phyloP scores from a whole-genome alignment of 2,329 filamentous ascomycete species.

The Purpureocillium takamizusanense region DNA sequence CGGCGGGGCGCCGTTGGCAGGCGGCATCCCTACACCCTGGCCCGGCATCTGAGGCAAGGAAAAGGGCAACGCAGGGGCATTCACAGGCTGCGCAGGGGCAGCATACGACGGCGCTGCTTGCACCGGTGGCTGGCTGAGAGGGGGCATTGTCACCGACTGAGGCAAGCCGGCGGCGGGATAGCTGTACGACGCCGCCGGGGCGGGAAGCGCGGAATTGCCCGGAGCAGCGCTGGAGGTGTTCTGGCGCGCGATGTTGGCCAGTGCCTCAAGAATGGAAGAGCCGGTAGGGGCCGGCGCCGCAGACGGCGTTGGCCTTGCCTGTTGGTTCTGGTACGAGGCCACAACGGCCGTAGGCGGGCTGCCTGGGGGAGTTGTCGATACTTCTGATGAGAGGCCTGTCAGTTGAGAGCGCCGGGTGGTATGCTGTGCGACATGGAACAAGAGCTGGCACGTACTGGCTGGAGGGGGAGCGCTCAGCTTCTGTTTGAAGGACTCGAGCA shows the following conservation, averaged over 20 bases:
- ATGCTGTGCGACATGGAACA: not conserved
- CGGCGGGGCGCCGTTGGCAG: constrained; percentile 11
- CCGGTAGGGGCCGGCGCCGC: constrained; percentile 34
- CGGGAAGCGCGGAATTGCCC: constrained; percentile 24
- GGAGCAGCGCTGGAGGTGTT: constrained; percentile 43
- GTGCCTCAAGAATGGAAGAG: constrained; percentile 63
- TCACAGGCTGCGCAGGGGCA: constrained; percentile 49
- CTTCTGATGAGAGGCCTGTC: constrained; percentile 34
- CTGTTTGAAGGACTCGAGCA: constrained; percentile 76
- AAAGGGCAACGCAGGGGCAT: constrained; percentile 39
- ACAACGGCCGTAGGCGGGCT: constrained; percentile 43
- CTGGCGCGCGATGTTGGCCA: constrained; percentile 74
- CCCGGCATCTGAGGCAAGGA: constrained; percentile 23
- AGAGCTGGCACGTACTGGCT: constrained; percentile 49
- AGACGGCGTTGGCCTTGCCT: constrained; percentile 19
- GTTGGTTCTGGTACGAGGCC: constrained; percentile 25
- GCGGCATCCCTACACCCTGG: constrained; percentile 19
- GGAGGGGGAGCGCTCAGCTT: constrained; percentile 56
- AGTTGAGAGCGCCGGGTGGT: not conserved
- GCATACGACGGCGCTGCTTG: constrained; percentile 26
- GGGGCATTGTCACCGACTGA: constrained; percentile 20
- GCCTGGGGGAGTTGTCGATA: constrained; percentile 63
- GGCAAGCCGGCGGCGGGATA: constrained; percentile 22
- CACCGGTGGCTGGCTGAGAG: constrained; percentile 16
- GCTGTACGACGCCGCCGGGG: constrained; percentile 35